Base-by-base conservation (phyloP, 1,284 basidiomycete species). In the Ceratorhiza oryzae-sativae region DNA sequence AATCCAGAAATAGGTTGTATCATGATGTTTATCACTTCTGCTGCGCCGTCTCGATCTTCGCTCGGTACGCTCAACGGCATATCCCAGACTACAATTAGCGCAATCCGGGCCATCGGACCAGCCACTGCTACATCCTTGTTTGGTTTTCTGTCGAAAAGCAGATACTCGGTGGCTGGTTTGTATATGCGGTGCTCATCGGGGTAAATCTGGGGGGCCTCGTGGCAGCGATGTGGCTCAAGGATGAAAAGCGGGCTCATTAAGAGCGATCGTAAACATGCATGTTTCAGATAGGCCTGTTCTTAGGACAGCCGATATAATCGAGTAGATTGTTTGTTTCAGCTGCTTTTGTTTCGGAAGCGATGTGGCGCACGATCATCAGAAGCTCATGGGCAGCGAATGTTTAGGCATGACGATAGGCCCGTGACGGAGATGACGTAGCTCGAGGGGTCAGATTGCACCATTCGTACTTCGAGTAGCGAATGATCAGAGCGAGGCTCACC, bases 61-160 rank as follows among this genome's bases (percentile, higher is more conserved):
- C 70, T 75, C 23, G 74, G 74, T 13, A 62, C 73, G 5, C 62
- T 71, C 0, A 74, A 75, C 48, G 74, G 74, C 0, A 36, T 75
- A 27, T 71, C 74, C 13, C 74, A 75, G 45, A 73, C 73, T 1
- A 67, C 58, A 10, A 55, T 72, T 32, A 71, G 63, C 30, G 48
- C 74, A 9, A 63, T 75, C 42, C 49, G 73, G 10, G 63, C 71
- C 8, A 36, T 74, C 5, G 73, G 74, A 10, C 74, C 74, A 3
- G 74, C 74, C 8, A 59, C 46, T 23, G 71, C 73, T 6, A 74
- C 73, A 2, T 65, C 71, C 34, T 49, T 75, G 6, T 75, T 74
- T 41, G 61, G 6, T 36, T 73, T 18, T 71, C 73, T 9, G 58
- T 71, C 10, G 73, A 75, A 41, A 46, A 39, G 13, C 55, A 75